A percentile compares a stretch with the other conserved stretches of the same genome.
Conservation (phyloP, 2,329 filamentous ascomycete genomes). For the Venturia nashicola region DNA sequence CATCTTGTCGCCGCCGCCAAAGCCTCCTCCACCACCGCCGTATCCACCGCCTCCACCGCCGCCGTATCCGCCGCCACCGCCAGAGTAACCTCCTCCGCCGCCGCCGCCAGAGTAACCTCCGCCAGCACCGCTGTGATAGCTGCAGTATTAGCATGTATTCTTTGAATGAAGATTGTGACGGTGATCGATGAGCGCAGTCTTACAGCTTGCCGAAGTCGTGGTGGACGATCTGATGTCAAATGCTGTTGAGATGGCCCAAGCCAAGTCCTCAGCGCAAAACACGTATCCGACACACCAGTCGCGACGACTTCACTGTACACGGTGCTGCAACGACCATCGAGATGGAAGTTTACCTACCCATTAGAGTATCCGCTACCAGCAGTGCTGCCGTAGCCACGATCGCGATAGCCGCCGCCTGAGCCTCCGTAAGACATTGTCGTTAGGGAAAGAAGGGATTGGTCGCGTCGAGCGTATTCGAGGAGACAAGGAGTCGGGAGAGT, state of each 20-base stretch:
- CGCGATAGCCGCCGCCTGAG: conserved; percentile 31
- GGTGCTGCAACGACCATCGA: conserved; percentile 25
- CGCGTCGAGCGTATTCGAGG: not conserved
- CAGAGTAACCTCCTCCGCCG: conserved; percentile 15
- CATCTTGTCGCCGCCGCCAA: conserved; percentile 77
- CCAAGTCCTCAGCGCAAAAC: not conserved
- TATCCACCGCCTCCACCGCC: conserved; percentile 18
- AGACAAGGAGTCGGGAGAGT: not conserved
- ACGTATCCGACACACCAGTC: conserved; percentile 10
- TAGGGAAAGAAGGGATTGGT: conserved; percentile 12
- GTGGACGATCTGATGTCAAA: not conserved
- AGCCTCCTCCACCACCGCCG: conserved; percentile 24
- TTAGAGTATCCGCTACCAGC: conserved; percentile 39
- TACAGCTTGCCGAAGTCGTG: not conserved
- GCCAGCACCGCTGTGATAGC: conserved; percentile 1
- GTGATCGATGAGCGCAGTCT: not conserved
- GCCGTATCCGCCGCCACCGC: conserved; percentile 20
- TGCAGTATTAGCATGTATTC: conserved; percentile 1
- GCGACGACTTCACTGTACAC: conserved; percentile 13
- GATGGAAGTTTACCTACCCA: conserved; percentile 30
- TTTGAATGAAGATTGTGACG: not conserved
- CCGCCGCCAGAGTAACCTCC: conserved; percentile 1
- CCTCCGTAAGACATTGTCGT: conserved; percentile 55
- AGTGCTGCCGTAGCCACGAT: conserved; percentile 33
- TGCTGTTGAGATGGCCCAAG: not conserved